phyloP scores from a whole-genome alignment of 2,329 filamentous ascomycete species.

The Diaporthe helianthi region DNA sequence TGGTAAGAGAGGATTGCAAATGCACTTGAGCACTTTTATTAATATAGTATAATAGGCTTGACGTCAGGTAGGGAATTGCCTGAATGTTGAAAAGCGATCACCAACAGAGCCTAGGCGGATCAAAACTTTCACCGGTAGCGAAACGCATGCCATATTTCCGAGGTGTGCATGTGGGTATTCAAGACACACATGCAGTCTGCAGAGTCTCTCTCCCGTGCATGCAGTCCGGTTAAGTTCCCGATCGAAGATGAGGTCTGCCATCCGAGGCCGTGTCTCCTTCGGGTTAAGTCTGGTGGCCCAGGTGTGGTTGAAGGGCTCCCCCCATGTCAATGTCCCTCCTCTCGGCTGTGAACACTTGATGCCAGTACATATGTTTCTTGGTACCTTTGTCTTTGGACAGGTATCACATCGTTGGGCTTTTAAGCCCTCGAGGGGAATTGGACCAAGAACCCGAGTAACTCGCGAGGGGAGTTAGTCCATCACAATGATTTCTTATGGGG shows the following conservation, averaged over 20 bases:
- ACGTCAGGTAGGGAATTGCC: background rate
- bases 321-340: background rate
- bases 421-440: background rate
- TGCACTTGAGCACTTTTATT: background rate
- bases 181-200: background rate
- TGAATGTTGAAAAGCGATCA: background rate
- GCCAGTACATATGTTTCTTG: background rate
- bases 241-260: constrained; percentile 19
- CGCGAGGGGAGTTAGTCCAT: background rate
- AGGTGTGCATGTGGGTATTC: background rate
- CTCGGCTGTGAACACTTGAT: background rate
- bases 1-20: background rate
- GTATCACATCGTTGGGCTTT: background rate
- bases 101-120: background rate
- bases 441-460: background rate
- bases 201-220: background rate
- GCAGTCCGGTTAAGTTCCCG: constrained; percentile 8
- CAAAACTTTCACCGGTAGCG: constrained; percentile 11
- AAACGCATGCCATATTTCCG: constrained; percentile 4
- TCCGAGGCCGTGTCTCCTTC: constrained; percentile 1
- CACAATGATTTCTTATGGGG: no score
- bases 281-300: background rate
- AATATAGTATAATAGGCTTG: background rate
- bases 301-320: background rate
- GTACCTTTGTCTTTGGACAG: background rate